phyloP scores from a whole-genome alignment of 1,284 basidiomycete genomes.

The Coriolopsis trogii region DNA sequence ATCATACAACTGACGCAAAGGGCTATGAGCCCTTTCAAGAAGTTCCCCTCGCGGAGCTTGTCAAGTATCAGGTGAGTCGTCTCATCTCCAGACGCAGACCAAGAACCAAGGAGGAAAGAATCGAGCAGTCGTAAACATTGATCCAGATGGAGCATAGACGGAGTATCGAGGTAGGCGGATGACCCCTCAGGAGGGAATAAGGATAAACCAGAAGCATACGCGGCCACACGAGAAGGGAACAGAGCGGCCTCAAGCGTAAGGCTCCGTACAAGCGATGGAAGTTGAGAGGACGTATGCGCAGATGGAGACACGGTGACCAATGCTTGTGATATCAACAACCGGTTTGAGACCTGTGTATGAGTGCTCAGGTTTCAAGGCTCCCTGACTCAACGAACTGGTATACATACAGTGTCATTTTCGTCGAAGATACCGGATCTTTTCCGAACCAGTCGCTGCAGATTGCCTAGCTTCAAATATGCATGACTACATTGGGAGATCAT shows the following conservation, averaged over 20 bases:
- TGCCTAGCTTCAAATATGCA: constrained; percentile 32
- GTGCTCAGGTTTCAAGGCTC: too few relatives aligned
- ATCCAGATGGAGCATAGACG: constrained; percentile 51
- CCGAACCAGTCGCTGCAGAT: constrained; percentile 47
- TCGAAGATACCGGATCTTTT: constrained; percentile 51
- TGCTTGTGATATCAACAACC: constrained; percentile 52
- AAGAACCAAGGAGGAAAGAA: constrained; percentile 58
- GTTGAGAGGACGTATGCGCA: constrained; percentile 38
- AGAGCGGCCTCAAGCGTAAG: constrained; percentile 42
- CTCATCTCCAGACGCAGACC: constrained; percentile 38
- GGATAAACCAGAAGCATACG: constrained; percentile 45
- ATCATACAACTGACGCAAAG: constrained; percentile 46
- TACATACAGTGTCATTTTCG: constrained; percentile 41
- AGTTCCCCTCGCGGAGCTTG: constrained; percentile 27
- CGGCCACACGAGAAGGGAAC: constrained; percentile 41
- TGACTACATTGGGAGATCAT: neutral
- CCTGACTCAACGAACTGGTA: constrained; percentile 6
- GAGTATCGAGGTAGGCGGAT: constrained; percentile 30
- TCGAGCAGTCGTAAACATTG: constrained; percentile 66
- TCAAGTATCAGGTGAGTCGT: constrained; percentile 20
- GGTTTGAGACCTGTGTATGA: constrained; percentile 59
- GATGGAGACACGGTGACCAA: constrained; percentile 43
- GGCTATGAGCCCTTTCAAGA: constrained; percentile 46
- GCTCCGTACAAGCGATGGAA: constrained; percentile 36
- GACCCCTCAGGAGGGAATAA: constrained; percentile 37